These are phyloP conservation scores for Arthrobotrys megalospora DNA, from an alignment of 2,329 filamentous ascomycete species.

Conservation along the genomic window DNA sequence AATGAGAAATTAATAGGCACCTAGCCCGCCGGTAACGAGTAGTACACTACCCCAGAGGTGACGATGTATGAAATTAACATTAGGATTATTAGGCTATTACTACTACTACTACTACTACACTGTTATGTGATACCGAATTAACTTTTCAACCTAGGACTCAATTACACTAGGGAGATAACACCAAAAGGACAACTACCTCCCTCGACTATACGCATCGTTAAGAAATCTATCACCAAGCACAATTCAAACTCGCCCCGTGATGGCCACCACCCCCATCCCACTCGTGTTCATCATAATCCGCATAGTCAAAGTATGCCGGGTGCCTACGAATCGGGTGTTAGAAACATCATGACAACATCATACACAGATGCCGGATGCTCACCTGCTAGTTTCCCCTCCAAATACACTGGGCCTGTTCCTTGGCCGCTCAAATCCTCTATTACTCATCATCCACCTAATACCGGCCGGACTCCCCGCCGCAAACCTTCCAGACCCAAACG, in stretches of 20 bases:
- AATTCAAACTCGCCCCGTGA: slow-evolving; percentile 10
- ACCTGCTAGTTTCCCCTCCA: slow-evolving; percentile 4
- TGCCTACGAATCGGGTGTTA: neutral
- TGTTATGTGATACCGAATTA: too few species aligned
- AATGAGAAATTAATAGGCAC: too few species aligned
- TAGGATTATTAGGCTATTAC: too few species aligned
- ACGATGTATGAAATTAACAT: too few species aligned
- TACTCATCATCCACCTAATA: neutral
- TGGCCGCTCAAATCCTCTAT: neutral
- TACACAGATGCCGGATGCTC: neutral
- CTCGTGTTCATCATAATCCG: slow-evolving; percentile 2
- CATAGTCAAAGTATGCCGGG: slow-evolving; percentile 27
- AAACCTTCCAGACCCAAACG: slow-evolving; percentile 1
- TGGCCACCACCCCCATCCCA: neutral
- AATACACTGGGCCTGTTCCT: neutral
- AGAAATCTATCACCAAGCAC: neutral
- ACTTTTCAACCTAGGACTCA: too few species aligned
- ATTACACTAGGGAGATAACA: too few species aligned
- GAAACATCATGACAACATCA: neutral
- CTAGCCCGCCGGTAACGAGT: too few species aligned
- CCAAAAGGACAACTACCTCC: too few species aligned
- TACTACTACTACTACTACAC: neutral
- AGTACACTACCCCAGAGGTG: too few species aligned
- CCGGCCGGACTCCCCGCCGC: neutral
- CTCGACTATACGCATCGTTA: too few species aligned